phyloP scores from a whole-genome alignment of 345 rosid species.

The Corchorus olitorius region DNA sequence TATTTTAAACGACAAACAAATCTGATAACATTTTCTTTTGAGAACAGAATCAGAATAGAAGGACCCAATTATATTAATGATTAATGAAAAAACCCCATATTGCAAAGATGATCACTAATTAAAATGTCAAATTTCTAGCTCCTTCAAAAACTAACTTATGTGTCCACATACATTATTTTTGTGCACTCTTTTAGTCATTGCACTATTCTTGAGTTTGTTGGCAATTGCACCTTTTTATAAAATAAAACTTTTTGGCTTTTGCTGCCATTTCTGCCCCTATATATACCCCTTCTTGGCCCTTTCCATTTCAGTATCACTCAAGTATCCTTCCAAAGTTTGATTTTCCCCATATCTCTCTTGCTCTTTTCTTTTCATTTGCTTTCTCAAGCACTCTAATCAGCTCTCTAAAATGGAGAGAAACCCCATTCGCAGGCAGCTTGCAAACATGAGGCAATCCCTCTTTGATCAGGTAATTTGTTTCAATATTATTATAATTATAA shows the following conservation, averaged over 20 bases:
- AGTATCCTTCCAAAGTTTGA: neutral
- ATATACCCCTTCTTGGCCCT: conserved; percentile 23
- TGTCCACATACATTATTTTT: conserved; percentile 9
- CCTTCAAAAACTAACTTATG: neutral
- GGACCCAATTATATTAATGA: neutral
- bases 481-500: no score
- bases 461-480: conserved; percentile 64
- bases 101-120: neutral
- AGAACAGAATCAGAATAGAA: conserved; percentile 11
- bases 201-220: conserved; percentile 1
- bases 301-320: conserved; percentile 20
- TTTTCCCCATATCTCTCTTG: neutral
- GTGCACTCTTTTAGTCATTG: neutral
- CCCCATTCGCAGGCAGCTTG: conserved; percentile 53
- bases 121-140: conserved; percentile 13
- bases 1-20: neutral
- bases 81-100: conserved; percentile 6
- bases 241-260: neutral
- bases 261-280: conserved; percentile 21
- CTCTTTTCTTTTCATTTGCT: neutral
- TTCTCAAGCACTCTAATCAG: conserved; percentile 14
- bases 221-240: neutral
- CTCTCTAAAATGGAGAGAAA: conserved; percentile 35
- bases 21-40: neutral
- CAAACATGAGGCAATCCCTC: conserved; percentile 57